Evolutionary conservation across 768 basidiomycete species (phyloP), one percentile per base, ranked within the genome.

Genomic region (Cystofilobasidium bisporidii): DNA sequence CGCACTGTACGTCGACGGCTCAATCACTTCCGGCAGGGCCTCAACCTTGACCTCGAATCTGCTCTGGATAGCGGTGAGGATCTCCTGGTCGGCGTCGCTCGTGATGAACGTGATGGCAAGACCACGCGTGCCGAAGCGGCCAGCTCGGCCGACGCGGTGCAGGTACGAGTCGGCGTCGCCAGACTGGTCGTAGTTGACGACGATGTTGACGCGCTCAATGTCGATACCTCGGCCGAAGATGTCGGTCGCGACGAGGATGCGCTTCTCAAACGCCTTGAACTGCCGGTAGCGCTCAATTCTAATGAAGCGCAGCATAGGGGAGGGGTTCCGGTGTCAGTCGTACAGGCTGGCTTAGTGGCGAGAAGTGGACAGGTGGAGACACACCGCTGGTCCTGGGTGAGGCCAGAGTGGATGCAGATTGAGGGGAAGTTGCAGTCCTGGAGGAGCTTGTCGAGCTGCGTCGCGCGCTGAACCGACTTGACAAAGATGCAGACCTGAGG

Each of bases 191-290:
- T 99, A 99, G 79, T 99, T 99, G 81, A 99, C 84, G 61, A 99
- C 96, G 67, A 98, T 97, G 79, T 99, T 99, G 73, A 99, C 96
- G 70, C 96, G 91, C 77, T 99, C 96, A 26, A 99, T 94, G 80
- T 99, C 96, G 60, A 66, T 65, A 22, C 69, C 96, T 77, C 96
- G 90, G 69, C 96, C 96, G 70, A 99, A 99, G 72, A 99, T 98
- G 77, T 99, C 96, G 24, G 96, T 99, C 24, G 93, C 94, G 48
- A 99, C 96, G 24, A 99, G 83, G 71, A 99, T 97, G 71, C 96
- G 91, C 80, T 97, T 99, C 81, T 99, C 96, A 72, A 99, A 99
- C 22, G 90, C 89, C 80, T 99, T 99, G 84, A 99, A 99, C 43
- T 93, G 91, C 32, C 89, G 89, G 80, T 98, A 99, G 20, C 94